These are phyloP conservation scores for Friedmanniomyces simplex DNA, from an alignment of 495 filamentous ascomycete species.

Conservation along the genomic window DNA sequence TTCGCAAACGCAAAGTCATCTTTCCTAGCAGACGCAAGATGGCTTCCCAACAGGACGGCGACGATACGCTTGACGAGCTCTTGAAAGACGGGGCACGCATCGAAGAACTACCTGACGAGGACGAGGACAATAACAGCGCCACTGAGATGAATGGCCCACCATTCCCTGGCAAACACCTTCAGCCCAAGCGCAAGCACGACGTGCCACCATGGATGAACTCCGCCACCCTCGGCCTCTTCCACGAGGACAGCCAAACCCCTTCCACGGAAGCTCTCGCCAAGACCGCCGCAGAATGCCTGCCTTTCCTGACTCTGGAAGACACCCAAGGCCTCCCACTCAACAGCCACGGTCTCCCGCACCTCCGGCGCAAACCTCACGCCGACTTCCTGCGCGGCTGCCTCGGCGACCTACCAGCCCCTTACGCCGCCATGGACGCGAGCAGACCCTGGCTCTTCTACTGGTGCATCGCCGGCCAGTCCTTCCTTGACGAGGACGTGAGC, in stretches of 20 bases:
- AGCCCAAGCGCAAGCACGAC: neutral
- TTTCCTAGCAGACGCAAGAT: conserved; percentile 10
- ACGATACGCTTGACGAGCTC: conserved; percentile 17
- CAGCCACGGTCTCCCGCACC: conserved; percentile 56
- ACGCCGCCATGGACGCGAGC: conserved; percentile 64
- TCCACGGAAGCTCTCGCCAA: conserved; percentile 57
- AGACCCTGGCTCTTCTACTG: conserved; percentile 93
- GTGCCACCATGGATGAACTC: conserved; percentile 12
- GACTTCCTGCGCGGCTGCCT: conserved; percentile 63
- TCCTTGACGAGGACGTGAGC: conserved; percentile 67
- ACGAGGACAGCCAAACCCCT: conserved; percentile 56
- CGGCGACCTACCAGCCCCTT: conserved; percentile 51
- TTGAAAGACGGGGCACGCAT: conserved; percentile 15
- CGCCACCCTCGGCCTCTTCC: conserved; percentile 31
- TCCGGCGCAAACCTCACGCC: conserved; percentile 61
- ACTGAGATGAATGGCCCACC: conserved; percentile 6
- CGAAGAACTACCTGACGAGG: conserved; percentile 10
- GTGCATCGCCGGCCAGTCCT: conserved; percentile 59
- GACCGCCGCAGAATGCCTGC: conserved; percentile 57
- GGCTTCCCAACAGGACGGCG: conserved; percentile 1
- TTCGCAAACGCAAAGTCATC: conserved; percentile 5
- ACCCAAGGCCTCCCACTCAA: conserved; percentile 42
- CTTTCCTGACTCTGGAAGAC: conserved; percentile 46
- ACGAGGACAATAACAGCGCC: neutral
- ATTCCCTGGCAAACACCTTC: conserved; percentile 12